These are phyloP conservation scores for Aspergillus neoniger DNA, from an alignment of 2,329 filamentous ascomycete species.

Conservation along the genomic window DNA sequence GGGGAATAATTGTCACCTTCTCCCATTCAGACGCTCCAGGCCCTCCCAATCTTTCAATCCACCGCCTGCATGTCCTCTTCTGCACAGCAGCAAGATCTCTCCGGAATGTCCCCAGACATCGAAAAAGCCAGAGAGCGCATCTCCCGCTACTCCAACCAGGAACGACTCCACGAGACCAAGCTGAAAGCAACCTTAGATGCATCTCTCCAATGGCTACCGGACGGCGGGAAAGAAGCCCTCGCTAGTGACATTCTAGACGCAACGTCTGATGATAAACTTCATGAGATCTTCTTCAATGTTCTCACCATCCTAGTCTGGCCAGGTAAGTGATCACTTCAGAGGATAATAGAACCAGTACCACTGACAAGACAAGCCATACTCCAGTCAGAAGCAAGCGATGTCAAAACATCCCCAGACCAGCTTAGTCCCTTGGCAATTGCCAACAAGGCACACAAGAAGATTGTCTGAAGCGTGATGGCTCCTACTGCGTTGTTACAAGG, in stretches of 20 bases:
- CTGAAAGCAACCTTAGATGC: not conserved
- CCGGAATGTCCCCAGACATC: too few species aligned
- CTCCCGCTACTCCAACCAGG: not conserved
- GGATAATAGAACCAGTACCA: not conserved
- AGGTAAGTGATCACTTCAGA: not conserved
- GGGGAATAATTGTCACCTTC: too few species aligned
- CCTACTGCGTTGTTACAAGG: not conserved
- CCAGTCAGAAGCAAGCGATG: not conserved
- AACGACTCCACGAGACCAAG: not conserved
- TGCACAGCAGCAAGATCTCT: too few species aligned
- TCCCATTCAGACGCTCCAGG: too few species aligned
- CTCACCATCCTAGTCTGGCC: not conserved
- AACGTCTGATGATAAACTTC: not conserved
- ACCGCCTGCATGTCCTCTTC: too few species aligned
- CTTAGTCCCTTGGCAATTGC: too few species aligned
- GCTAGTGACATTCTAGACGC: not conserved
- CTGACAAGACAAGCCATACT: conserved; percentile 4
- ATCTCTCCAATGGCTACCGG: conserved; percentile 6
- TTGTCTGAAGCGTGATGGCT: conserved; percentile 4
- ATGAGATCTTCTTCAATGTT: not conserved
- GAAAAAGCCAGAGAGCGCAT: not conserved
- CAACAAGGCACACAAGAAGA: not conserved
- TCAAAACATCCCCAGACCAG: not conserved
- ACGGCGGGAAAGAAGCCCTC: not conserved
- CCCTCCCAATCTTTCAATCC: too few species aligned